Evolutionary conservation across 805 yeast genomes (phyloP).

Genomic region (Pichia rugopelliculosa): DNA sequence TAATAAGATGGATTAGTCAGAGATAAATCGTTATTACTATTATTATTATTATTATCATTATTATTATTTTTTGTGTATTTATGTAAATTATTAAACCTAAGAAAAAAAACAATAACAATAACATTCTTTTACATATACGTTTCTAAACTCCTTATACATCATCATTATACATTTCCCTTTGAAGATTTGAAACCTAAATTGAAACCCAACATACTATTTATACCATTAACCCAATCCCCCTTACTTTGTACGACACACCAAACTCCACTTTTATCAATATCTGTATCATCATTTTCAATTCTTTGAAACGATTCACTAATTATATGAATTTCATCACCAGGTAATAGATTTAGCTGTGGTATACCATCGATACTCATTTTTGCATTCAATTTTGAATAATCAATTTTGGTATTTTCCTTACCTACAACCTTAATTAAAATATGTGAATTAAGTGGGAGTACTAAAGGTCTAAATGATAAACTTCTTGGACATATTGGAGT

Average conservation of each 20-base stretch:
- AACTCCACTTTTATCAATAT: conserved; percentile 39
- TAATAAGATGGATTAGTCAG: too few relatives aligned
- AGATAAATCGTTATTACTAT: too few relatives aligned
- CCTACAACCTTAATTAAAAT: conserved; percentile 55
- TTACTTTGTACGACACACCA: conserved; percentile 82
- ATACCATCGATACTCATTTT: conserved; percentile 81
- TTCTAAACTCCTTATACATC: too few relatives aligned
- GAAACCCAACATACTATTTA: conserved; percentile 83
- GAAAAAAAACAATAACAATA: too few relatives aligned
- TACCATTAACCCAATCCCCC: conserved; percentile 88
- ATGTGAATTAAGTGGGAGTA: conserved; percentile 72
- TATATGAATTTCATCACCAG: conserved; percentile 77
- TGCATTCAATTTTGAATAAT: conserved; percentile 28
- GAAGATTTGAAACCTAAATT: conserved; percentile 63
- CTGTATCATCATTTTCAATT: conserved; percentile 22
- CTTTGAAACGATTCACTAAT: conserved; percentile 59
- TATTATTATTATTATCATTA: background rate
- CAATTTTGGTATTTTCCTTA: conserved; percentile 31
- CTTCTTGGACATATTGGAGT: conserved; percentile 93
- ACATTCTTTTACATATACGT: too few relatives aligned
- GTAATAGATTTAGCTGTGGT: conserved; percentile 55
- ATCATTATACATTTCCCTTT: conserved; percentile 17
- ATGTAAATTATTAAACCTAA: background rate
- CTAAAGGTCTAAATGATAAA: conserved; percentile 80
- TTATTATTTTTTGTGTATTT: background rate